A percentile compares a stretch with the other conserved stretches of the same genome.
phyloP scores from a whole-genome alignment of 1,284 basidiomycete species.

The Coniophora puteana region DNA sequence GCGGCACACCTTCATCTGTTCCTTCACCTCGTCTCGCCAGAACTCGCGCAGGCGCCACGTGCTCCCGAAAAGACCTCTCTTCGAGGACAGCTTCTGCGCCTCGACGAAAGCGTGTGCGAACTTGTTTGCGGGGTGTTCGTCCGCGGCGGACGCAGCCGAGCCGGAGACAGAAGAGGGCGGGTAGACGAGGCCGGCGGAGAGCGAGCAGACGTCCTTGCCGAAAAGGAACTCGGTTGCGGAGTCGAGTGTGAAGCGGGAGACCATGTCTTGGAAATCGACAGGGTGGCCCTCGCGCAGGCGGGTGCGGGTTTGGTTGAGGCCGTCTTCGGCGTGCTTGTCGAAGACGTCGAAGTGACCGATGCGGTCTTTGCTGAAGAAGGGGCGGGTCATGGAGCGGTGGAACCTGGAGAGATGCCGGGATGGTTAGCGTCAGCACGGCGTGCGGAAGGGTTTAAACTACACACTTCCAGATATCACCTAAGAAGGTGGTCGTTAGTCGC shows the following conservation, averaged over 20 bases:
- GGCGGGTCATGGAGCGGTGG: slow-evolving; percentile 55
- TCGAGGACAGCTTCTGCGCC: slow-evolving; percentile 22
- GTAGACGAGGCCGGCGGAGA: slow-evolving; percentile 27
- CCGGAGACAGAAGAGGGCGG: slow-evolving; percentile 17
- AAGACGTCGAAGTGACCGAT: slow-evolving; percentile 53
- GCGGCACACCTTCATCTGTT: slow-evolving; percentile 31
- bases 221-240: slow-evolving; percentile 38
- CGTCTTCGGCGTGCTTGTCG: slow-evolving; percentile 40
- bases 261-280: slow-evolving; percentile 47
- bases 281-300: slow-evolving; percentile 39
- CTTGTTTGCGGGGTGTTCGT: slow-evolving; percentile 25
- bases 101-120: slow-evolving; percentile 29
- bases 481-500: neutral
- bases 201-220: slow-evolving; percentile 27
- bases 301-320: slow-evolving; percentile 35
- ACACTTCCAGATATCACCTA: slow-evolving; percentile 54
- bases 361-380: slow-evolving; percentile 50
- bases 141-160: slow-evolving; percentile 2
- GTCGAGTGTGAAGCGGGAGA: slow-evolving; percentile 38
- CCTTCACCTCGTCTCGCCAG: slow-evolving; percentile 26
- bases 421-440: slow-evolving; percentile 6
- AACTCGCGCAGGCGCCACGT: slow-evolving; percentile 32
- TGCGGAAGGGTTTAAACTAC: neutral
- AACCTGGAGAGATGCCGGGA: slow-evolving; percentile 31
- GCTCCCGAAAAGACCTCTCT: slow-evolving; percentile 17